These are phyloP conservation scores for Cyclotella atomus DNA, from an alignment of 108 stramenopile species.

Conservation along the genomic window DNA sequence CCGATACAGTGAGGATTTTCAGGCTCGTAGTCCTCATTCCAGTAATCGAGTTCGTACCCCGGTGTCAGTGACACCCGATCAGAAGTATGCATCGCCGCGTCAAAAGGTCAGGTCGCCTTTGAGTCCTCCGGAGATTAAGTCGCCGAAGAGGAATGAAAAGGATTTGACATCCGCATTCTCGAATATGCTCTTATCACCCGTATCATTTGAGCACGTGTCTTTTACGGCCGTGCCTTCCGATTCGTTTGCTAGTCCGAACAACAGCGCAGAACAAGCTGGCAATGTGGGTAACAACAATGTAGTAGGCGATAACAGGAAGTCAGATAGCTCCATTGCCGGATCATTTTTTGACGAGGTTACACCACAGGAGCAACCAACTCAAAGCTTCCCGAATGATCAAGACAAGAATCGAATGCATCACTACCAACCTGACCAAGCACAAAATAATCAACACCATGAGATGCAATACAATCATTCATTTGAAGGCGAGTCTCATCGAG, in stretches of 20 bases:
- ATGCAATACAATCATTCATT: background rate
- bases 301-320: background rate
- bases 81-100: background rate
- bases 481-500: background rate
- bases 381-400: background rate
- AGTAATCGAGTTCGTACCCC: too few relatives aligned
- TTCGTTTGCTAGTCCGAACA: constrained; percentile 8
- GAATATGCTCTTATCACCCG: constrained; percentile 32
- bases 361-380: background rate
- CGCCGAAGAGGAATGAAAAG: background rate
- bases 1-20: too few relatives aligned
- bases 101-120: background rate
- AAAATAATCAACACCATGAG: too few relatives aligned
- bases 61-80: too few relatives aligned
- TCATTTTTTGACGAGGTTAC: constrained; percentile 32
- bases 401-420: background rate
- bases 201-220: constrained; percentile 29
- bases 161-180: constrained; percentile 28
- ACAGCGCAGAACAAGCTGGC: background rate
- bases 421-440: too few relatives aligned
- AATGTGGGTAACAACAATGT: background rate
- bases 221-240: constrained; percentile 7
- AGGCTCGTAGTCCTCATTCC: too few relatives aligned
- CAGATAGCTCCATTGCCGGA: constrained; percentile 16
- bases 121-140: background rate